Base-by-base conservation (phyloP, 768 basidiomycete species). In the Tricholoma sp. region DNA sequence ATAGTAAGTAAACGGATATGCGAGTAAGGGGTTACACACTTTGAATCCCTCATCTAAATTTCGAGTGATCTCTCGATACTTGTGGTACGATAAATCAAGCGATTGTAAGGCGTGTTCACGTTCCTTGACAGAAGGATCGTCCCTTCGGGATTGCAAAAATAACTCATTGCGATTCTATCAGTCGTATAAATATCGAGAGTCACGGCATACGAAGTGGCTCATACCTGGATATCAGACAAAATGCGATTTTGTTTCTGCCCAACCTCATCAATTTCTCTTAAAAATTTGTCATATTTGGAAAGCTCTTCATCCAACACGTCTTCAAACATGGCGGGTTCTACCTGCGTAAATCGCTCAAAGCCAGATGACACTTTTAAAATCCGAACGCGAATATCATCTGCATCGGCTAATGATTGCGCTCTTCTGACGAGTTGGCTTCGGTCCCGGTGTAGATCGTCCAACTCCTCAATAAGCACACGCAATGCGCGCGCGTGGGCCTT, bases 31-130 rank as follows among this genome's bases (percentile, higher is more conserved):
- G 28, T 28, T n/a, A 31, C 11, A 56, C 42, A 88, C 93, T 75
- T 91, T 88, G 63, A 89, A 78, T 5, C 95, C 95, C 66, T 98
- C 96, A 39, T 90, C 86, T 6, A 97, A 74, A 70, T 98, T 94
- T 50, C 82, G 80, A 2, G 76, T 78, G 12, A 97, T 89, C 67
- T 98, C 95, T 53, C 80, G 77, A 69, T 94, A 97, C 65, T 92
- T 93, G 72, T 86, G 86, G 70, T 90, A 90, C 0, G 94, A 91
- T 10, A 87, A 69, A 60, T 96, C 92, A 42, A 96, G 82, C 11
- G 84, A 82, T 66, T 92, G 91, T 28, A 98, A 70, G 0, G 86
- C 89, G 57, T 80, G 75, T 71, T 96, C 93, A 13, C 97, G 81
- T 48, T 86, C 86, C 63, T 89, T 91, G 13, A 94, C 78, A 10